phyloP scores from a whole-genome alignment of 108 stramenopile species.

The Stephanodiscus minutulus region DNA sequence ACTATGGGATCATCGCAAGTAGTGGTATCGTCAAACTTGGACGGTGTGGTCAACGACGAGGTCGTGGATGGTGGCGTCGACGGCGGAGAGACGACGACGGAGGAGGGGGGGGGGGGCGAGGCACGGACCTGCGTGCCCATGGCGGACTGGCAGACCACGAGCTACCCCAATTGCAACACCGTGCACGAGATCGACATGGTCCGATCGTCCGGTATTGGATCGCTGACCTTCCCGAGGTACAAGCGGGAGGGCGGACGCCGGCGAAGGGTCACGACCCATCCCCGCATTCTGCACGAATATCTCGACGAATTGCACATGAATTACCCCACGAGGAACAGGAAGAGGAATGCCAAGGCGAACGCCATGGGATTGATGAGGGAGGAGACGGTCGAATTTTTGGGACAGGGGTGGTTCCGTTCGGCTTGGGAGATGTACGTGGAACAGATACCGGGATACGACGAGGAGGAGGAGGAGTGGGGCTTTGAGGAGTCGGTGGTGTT shows the following conservation, averaged over 20 bases:
- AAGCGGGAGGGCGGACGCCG: constrained; percentile 7
- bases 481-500: constrained; percentile 58
- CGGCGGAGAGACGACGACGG: background rate
- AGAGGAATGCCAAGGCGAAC: constrained; percentile 25
- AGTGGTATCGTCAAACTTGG: constrained; percentile 3
- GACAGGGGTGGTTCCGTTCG: constrained; percentile 84
- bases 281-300: constrained; percentile 12
- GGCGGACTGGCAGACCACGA: constrained; percentile 72
- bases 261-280: constrained; percentile 26
- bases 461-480: constrained; percentile 32
- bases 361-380: constrained; percentile 30
- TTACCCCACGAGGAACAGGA: constrained; percentile 7
- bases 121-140: constrained; percentile 65
- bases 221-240: constrained; percentile 15
- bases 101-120: constrained; percentile 3
- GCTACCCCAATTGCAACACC: constrained; percentile 76
- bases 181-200: constrained; percentile 74
- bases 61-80: background rate
- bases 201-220: constrained; percentile 30
- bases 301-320: constrained; percentile 3
- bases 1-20: no score
- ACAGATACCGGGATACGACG: constrained; percentile 21
- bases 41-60: background rate
- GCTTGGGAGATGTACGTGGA: constrained; percentile 64
- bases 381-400: constrained; percentile 58